These are phyloP conservation scores for Guillardia theta DNA, from an alignment of 78 protist species.

Conservation along the genomic window DNA sequence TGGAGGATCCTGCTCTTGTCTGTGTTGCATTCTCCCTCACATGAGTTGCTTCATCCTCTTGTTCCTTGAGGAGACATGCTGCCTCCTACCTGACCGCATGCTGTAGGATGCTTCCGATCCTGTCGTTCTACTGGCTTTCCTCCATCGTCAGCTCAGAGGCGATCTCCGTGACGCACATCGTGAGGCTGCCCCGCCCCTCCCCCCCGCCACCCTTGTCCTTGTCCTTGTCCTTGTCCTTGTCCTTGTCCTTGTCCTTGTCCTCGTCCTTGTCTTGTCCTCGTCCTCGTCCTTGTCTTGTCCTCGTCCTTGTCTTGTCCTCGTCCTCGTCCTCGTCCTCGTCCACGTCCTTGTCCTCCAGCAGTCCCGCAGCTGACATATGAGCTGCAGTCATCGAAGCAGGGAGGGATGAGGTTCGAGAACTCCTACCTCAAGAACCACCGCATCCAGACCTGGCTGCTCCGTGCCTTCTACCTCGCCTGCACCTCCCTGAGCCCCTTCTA, in stretches of 20 bases:
- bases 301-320: not conserved
- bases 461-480: not conserved
- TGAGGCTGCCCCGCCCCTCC: not conserved
- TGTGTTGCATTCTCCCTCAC: not conserved
- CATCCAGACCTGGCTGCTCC: not conserved
- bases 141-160: not conserved
- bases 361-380: not conserved
- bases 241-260: not conserved
- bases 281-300: too few relatives aligned
- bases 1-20: not conserved
- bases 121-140: constrained; percentile 13
- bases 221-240: too few relatives aligned
- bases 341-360: not conserved
- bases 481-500: not conserved
- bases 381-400: not conserved
- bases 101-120: not conserved
- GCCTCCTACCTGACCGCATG: not conserved
- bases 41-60: not conserved
- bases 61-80: not conserved
- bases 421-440: not conserved
- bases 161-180: not conserved
- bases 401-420: not conserved
- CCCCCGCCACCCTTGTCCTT: not conserved
- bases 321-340: not conserved
- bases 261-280: not conserved